These are phyloP conservation scores for Phialemoniopsis sp. DNA, from an alignment of 2,329 filamentous ascomycete species.

Conservation along the genomic window DNA sequence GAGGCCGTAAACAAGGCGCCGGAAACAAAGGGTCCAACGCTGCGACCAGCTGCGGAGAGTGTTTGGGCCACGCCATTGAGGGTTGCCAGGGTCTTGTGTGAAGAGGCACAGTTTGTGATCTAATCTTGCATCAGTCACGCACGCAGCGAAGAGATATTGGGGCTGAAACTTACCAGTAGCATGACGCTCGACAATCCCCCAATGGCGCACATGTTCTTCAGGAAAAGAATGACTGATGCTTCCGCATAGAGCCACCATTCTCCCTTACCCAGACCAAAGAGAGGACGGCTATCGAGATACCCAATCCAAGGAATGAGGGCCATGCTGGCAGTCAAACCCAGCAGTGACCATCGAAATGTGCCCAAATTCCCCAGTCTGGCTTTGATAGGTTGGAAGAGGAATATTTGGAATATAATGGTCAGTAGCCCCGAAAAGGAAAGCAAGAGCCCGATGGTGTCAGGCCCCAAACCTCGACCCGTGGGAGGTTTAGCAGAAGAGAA, in stretches of 20 bases:
- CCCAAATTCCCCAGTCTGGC: slow-evolving; percentile 78
- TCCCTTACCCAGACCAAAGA: slow-evolving; percentile 56
- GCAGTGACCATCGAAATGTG: slow-evolving; percentile 74
- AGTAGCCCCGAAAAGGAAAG: slow-evolving; percentile 79
- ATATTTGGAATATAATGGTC: slow-evolving; percentile 87
- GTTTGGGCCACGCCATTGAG: slow-evolving; percentile 94
- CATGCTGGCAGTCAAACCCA: slow-evolving; percentile 79
- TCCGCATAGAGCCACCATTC: slow-evolving; percentile 74
- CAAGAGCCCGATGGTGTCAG: slow-evolving; percentile 78
- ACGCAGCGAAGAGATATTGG: background rate
- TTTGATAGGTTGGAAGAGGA: slow-evolving; percentile 76
- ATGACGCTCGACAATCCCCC: slow-evolving; percentile 87
- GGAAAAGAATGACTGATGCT: slow-evolving; percentile 72
- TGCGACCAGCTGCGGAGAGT: slow-evolving; percentile 83
- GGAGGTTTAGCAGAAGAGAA: slow-evolving; percentile 76
- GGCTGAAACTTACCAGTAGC: slow-evolving; percentile 61
- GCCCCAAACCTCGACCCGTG: slow-evolving; percentile 69
- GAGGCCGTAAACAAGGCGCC: slow-evolving; percentile 82
- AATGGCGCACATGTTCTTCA: slow-evolving; percentile 89
- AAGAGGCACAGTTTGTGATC: slow-evolving; percentile 92
- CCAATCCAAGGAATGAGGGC: slow-evolving; percentile 86
- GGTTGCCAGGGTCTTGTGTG: slow-evolving; percentile 79
- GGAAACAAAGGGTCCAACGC: slow-evolving; percentile 82
- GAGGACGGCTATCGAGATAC: slow-evolving; percentile 59
- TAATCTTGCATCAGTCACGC: slow-evolving; percentile 22